phyloP scores from a whole-genome alignment of 768 basidiomycete genomes.

The Favolaschia claudopus region DNA sequence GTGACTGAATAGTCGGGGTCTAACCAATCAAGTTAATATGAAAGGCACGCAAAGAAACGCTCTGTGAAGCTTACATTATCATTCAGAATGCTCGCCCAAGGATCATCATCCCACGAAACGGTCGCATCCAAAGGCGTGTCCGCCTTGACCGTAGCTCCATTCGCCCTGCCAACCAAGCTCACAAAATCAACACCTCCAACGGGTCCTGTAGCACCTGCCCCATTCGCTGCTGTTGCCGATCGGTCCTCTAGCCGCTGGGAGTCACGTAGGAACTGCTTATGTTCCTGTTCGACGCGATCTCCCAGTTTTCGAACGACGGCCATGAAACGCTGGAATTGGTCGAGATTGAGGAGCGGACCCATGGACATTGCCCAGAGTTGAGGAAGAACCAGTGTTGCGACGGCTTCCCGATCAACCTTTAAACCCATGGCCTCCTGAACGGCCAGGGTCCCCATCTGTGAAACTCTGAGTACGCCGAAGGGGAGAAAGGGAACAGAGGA shows the following conservation, averaged over 20 bases:
- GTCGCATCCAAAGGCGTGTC: slow-evolving; percentile 47
- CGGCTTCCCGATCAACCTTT: slow-evolving; percentile 93
- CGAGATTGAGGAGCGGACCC: slow-evolving; percentile 83
- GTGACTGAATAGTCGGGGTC: slow-evolving; percentile 32
- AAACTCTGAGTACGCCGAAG: background rate
- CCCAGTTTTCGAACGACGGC: slow-evolving; percentile 76
- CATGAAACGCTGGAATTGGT: slow-evolving; percentile 96
- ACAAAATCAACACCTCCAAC: slow-evolving; percentile 83
- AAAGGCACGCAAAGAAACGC: background rate
- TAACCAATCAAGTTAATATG: slow-evolving; percentile 6
- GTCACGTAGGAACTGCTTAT: slow-evolving; percentile 90
- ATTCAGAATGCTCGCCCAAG: slow-evolving; percentile 83
- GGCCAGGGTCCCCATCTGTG: slow-evolving; percentile 83
- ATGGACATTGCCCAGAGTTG: slow-evolving; percentile 98
- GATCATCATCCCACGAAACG: slow-evolving; percentile 79
- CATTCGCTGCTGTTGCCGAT: slow-evolving; percentile 57
- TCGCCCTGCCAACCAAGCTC: slow-evolving; percentile 75
- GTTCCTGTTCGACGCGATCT: slow-evolving; percentile 91
- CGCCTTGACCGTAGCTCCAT: slow-evolving; percentile 52
- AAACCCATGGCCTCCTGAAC: slow-evolving; percentile 97
- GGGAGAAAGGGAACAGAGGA: no score
- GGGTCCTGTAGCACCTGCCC: slow-evolving; percentile 41
- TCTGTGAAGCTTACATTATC: slow-evolving; percentile 38
- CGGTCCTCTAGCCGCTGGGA: slow-evolving; percentile 89
- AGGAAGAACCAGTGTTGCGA: slow-evolving; percentile 86